phyloP scores from a whole-genome alignment of 177 flowering plant species.

The Vitis hybrid region DNA sequence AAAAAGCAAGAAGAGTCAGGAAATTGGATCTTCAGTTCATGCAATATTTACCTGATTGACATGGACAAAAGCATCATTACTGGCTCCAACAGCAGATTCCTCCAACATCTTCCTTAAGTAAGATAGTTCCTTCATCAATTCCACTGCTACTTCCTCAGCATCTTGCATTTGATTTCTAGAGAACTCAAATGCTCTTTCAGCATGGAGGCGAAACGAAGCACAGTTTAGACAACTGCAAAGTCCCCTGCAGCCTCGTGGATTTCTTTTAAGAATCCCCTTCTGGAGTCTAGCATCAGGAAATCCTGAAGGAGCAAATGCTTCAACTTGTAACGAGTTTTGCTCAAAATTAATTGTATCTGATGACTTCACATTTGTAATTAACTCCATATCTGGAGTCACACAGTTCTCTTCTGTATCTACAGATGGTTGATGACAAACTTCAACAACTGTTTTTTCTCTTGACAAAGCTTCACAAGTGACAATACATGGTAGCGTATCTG shows the following conservation, averaged over 20 bases:
- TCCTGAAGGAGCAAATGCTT: constrained; percentile 5
- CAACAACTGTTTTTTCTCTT: constrained; percentile 4
- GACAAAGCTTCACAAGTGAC: constrained; percentile 3
- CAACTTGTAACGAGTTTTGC: constrained; percentile 15
- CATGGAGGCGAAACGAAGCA: constrained; percentile 68
- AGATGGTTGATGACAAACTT: constrained; percentile 5
- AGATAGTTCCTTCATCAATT: constrained; percentile 53
- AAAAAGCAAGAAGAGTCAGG: constrained; percentile 2
- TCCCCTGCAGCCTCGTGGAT: constrained; percentile 68
- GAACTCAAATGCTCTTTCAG: constrained; percentile 74
- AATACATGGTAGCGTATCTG: not conserved
- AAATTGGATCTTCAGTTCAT: not conserved
- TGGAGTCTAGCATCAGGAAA: constrained; percentile 15
- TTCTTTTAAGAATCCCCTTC: constrained; percentile 65
- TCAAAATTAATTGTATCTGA: constrained; percentile 6
- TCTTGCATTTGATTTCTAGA: constrained; percentile 76
- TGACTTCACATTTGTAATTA: constrained; percentile 15
- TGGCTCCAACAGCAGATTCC: constrained; percentile 22
- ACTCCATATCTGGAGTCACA: not conserved
- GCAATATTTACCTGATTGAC: constrained; percentile 32
- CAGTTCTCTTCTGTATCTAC: constrained; percentile 12
- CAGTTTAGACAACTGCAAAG: constrained; percentile 64
- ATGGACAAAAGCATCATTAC: constrained; percentile 17
- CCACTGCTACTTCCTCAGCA: constrained; percentile 60
- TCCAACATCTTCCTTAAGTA: constrained; percentile 45